Base-by-base conservation (phyloP, 2,329 filamentous ascomycete genomes). In the Allantophomopsis lycopodina region DNA sequence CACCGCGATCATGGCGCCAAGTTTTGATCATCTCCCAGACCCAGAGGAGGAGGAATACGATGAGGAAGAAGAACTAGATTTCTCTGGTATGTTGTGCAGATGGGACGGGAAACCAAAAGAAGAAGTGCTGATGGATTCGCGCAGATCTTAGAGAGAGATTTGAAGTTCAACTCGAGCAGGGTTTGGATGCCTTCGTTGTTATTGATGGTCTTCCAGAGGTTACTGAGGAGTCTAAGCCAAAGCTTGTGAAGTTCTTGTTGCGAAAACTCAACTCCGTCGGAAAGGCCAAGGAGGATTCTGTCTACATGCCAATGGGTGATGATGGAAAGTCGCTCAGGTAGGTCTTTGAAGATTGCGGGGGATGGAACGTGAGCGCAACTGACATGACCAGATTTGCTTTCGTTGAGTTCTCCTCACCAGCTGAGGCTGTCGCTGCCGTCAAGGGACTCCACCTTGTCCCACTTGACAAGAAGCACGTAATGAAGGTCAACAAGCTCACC, bases 401-500 rank as follows among this genome's bases (percentile, higher is more conserved):
- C 58, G 87, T 98, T 54, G 91, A 98, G 62, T 98, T 89, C 64
- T 82, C 86, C 46, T 87, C 87, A 11, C 72, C 91, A 42, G 85
- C 82, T 56, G 88, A 96, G 67, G 91, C 91, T 20, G 72, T 84
- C 41, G 84, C 84, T 40, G 91, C 89, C 41, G 85, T 88, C 52
- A 88, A 94, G 61, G 77, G 83, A 54, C 80, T 98, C 43, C 79
- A 98, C 61, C 76, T 77, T 54, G 79, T 83, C 5, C 76, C 89
- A 35, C 82, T 98, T 55, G 91, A 98, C 68, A 96, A 93, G 75
- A 95, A 81, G 67, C 88, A 98, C 71, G 94, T 76, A 39, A 76
- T 98, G 52, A 75, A 81, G 47, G 88, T 98, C 53, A 98, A 98
- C 77, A 98, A 98, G 66, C 73, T 98, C 54, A 95, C 88, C 54